A percentile compares a stretch with the other conserved stretches of the same genome.
Evolutionary conservation across 345 rosid genomes (phyloP).

Genomic region (Gossypium ekmanianum): DNA sequence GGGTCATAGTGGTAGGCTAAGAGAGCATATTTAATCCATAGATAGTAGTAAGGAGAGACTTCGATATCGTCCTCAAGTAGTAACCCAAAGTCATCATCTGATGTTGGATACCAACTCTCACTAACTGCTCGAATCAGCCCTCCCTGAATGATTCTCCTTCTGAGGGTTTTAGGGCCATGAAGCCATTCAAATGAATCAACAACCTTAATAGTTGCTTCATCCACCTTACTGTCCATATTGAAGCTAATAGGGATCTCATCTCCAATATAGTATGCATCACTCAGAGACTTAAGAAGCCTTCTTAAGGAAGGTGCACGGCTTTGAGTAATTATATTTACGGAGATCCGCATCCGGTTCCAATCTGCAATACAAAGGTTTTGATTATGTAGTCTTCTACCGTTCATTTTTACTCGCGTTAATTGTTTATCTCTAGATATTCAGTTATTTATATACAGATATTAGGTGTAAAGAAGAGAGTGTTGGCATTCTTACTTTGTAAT

Average conservation of each 20-base stretch:
- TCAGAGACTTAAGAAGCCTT: slow-evolving; percentile 75
- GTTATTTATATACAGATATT: no score
- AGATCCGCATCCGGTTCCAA: slow-evolving; percentile 88
- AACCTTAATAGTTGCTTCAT: slow-evolving; percentile 71
- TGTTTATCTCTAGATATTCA: no score
- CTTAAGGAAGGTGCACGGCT: slow-evolving; percentile 62
- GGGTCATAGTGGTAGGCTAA: slow-evolving; percentile 93
- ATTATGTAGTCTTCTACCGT: no score
- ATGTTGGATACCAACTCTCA: slow-evolving; percentile 96
- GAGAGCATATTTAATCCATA: slow-evolving; percentile 92
- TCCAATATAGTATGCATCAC: slow-evolving; percentile 69
- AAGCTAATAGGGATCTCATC: slow-evolving; percentile 86
- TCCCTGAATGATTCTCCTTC: slow-evolving; percentile 96
- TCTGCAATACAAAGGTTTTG: slow-evolving; percentile 39
- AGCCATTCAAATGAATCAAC: slow-evolving; percentile 84
- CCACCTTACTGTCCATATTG: slow-evolving; percentile 95
- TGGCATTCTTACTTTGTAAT: slow-evolving; percentile 67
- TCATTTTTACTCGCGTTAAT: no score
- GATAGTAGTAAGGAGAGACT: slow-evolving; percentile 90
- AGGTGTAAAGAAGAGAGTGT: neutral
- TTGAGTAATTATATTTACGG: slow-evolving; percentile 89
- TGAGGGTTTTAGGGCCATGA: slow-evolving; percentile 77
- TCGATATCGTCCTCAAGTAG: slow-evolving; percentile 94
- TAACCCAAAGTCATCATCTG: slow-evolving; percentile 85
- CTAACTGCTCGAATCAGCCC: slow-evolving; percentile 96